These are phyloP conservation scores for Artemisia argyi DNA, from an alignment of 129 eudicot genomes.

Conservation along the genomic window DNA sequence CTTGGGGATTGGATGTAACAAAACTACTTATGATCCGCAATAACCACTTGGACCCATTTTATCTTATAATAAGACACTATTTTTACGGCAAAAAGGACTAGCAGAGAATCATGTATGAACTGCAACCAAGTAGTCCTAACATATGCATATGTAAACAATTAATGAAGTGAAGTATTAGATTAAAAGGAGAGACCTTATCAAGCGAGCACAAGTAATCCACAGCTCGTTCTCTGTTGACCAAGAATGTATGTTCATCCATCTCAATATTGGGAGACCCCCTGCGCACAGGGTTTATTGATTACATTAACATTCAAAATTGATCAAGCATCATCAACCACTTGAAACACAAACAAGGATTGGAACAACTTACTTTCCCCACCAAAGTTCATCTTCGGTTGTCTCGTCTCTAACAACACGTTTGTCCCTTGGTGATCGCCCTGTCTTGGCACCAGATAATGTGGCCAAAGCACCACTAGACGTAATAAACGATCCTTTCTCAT, in stretches of 20 bases:
- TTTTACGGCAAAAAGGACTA: too few relatives aligned
- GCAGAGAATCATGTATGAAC: too few relatives aligned
- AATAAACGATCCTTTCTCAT: conserved; percentile 86
- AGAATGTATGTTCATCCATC: conserved; percentile 93
- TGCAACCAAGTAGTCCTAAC: neutral
- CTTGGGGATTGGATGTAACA: neutral
- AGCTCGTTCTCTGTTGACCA: conserved; percentile 94
- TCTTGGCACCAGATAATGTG: conserved; percentile 92
- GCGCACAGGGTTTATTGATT: neutral
- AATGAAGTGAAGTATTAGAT: too few relatives aligned
- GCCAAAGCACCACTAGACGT: conserved; percentile 91
- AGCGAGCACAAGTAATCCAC: conserved; percentile 89
- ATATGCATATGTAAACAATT: too few relatives aligned
- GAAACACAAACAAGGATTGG: neutral
- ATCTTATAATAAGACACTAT: neutral
- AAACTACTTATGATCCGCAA: neutral
- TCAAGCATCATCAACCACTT: neutral
- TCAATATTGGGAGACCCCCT: conserved; percentile 98
- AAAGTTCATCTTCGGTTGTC: conserved; percentile 66
- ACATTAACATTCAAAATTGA: neutral
- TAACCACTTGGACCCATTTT: neutral
- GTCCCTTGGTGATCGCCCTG: conserved; percentile 91
- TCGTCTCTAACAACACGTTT: conserved; percentile 93
- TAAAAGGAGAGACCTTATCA: conserved; percentile 96
- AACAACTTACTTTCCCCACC: conserved; percentile 95